Evolutionary conservation across 2,329 filamentous ascomycete genomes (phyloP).

Genomic region (Delphinella strobiligena): DNA sequence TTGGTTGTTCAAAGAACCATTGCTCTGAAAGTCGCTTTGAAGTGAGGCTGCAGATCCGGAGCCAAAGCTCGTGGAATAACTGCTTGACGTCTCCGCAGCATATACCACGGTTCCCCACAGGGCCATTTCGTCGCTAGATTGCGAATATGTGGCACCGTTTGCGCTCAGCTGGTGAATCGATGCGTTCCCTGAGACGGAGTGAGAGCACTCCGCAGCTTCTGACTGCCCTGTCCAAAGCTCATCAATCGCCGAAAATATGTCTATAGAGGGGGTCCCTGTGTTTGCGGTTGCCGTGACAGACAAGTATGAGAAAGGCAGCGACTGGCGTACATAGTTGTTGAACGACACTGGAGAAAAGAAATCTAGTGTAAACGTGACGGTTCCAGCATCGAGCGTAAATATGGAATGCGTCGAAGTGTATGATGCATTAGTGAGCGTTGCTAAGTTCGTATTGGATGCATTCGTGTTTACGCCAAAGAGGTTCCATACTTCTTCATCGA

Average conservation of each 20-base stretch:
- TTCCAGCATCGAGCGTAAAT: constrained; percentile 27
- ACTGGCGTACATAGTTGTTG: constrained; percentile 30
- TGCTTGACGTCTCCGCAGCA: constrained; percentile 1
- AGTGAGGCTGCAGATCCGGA: background rate
- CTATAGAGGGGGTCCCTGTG: constrained; percentile 20
- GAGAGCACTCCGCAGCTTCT: constrained; percentile 12
- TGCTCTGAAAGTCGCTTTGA: background rate
- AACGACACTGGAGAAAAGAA: constrained; percentile 35
- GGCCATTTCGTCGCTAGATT: constrained; percentile 27
- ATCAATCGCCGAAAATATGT: constrained; percentile 33
- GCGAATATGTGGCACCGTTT: constrained; percentile 20
- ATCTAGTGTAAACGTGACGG: constrained; percentile 25
- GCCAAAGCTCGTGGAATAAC: background rate
- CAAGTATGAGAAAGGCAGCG: constrained; percentile 32
- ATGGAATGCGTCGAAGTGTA: constrained; percentile 32
- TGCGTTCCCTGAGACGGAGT: constrained; percentile 13
- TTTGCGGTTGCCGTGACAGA: constrained; percentile 23
- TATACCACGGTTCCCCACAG: constrained; percentile 30
- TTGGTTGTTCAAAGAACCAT: background rate
- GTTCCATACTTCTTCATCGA: constrained; percentile 29
- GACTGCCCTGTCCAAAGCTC: constrained; percentile 30
- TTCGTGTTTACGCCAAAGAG: constrained; percentile 27
- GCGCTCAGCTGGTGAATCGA: constrained; percentile 23
- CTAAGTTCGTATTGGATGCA: constrained; percentile 18
- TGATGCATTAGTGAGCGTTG: constrained; percentile 22